Conservation (phyloP, 768 basidiomycete species). For the Leucogyrophana mollusca region DNA sequence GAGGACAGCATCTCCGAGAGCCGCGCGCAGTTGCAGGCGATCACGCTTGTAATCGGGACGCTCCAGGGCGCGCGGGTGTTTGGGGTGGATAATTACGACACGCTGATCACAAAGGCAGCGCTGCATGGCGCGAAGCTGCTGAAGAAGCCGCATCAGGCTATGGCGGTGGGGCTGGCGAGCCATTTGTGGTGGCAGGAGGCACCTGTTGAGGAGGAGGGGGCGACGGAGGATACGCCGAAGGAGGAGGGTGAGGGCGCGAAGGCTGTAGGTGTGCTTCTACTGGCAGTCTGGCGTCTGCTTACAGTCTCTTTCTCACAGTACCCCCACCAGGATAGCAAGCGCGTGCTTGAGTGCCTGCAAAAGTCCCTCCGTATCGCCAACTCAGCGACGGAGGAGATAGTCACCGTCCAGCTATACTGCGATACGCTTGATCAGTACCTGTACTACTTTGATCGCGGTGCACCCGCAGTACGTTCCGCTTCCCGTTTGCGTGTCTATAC, state of each 20-base stretch:
- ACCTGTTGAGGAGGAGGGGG: slow-evolving; percentile 42
- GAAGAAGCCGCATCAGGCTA: slow-evolving; percentile 98
- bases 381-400: slow-evolving; percentile 94
- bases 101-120: slow-evolving; percentile 97
- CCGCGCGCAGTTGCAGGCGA: slow-evolving; percentile 94
- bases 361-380: slow-evolving; percentile 96
- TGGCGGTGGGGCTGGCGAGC: slow-evolving; percentile 90
- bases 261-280: slow-evolving; percentile 46
- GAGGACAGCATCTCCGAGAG: slow-evolving; percentile 97
- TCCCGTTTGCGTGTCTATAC: not conserved
- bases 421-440: slow-evolving; percentile 95
- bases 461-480: slow-evolving; percentile 73
- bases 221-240: slow-evolving; percentile 28
- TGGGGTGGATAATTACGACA: slow-evolving; percentile 93
- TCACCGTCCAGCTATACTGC: slow-evolving; percentile 93
- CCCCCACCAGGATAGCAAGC: slow-evolving; percentile 92
- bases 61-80: slow-evolving; percentile 90
- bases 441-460: slow-evolving; percentile 93
- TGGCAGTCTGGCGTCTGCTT: not conserved
- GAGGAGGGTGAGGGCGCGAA: slow-evolving; percentile 47
- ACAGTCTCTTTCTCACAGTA: slow-evolving; percentile 41
- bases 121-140: slow-evolving; percentile 92
- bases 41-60: slow-evolving; percentile 91
- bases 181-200: slow-evolving; percentile 98
- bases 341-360: slow-evolving; percentile 95